phyloP scores from a whole-genome alignment of 768 basidiomycete species.

The Termitomyces sp. region DNA sequence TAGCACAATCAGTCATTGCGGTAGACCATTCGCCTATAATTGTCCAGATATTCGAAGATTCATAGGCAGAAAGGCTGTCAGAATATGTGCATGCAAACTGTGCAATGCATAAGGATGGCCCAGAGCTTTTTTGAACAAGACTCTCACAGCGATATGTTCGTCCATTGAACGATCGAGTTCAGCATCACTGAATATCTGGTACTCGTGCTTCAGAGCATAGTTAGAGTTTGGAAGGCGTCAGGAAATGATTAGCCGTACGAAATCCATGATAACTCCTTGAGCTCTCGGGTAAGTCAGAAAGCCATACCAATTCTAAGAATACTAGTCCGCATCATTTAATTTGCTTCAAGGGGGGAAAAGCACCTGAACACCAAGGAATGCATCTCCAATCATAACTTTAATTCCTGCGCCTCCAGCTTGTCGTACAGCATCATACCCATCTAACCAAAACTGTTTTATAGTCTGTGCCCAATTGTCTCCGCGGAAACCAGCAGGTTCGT shows the following conservation, averaged over 20 bases:
- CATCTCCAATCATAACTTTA: conserved; percentile 71
- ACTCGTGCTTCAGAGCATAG: conserved; percentile 48
- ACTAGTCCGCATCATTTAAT: neutral
- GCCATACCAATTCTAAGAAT: conserved; percentile 48
- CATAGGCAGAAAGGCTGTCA: conserved; percentile 40
- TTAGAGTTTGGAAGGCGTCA: conserved; percentile 2
- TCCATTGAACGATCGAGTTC: conserved; percentile 52
- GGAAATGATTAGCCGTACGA: conserved; percentile 28
- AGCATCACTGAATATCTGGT: conserved; percentile 64
- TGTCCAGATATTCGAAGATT: conserved; percentile 62
- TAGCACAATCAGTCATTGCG: conserved; percentile 70
- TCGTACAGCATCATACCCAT: conserved; percentile 58
- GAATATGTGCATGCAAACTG: conserved; percentile 55
- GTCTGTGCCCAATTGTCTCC: conserved; percentile 36
- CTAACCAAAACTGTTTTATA: conserved; percentile 52
- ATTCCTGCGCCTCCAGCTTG: conserved; percentile 41
- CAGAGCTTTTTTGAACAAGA: neutral
- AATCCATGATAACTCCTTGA: conserved; percentile 65
- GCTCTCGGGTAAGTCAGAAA: conserved; percentile 52
- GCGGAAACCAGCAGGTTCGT: conserved; percentile 61
- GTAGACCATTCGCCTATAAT: conserved; percentile 80
- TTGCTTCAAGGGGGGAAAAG: neutral
- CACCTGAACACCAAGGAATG: conserved; percentile 59
- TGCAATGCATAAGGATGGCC: neutral
- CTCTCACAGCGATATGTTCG: conserved; percentile 51